Evolutionary conservation across 2,329 filamentous ascomycete species (phyloP).

Genomic region (Fusarium sp.): DNA sequence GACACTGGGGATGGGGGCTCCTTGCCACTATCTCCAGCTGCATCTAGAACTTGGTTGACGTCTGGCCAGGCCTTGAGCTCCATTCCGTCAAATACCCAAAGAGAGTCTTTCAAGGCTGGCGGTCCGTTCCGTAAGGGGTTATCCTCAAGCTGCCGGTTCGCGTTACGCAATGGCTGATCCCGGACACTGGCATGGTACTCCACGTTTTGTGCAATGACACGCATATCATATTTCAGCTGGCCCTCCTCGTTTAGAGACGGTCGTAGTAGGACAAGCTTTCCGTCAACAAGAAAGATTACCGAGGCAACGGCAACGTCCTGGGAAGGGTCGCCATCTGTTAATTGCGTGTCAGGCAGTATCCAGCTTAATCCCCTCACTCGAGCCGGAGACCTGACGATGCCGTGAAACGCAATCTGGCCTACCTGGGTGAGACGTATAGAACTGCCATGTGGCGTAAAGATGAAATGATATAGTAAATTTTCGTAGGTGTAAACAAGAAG

Average conservation of each 20-base stretch:
- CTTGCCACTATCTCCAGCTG: slow-evolving; percentile 72
- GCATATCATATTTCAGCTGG: slow-evolving; percentile 97
- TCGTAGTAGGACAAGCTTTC: slow-evolving; percentile 92
- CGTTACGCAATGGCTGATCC: slow-evolving; percentile 73
- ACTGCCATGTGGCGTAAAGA: slow-evolving; percentile 80
- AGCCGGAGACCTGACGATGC: slow-evolving; percentile 92
- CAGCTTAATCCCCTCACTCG: slow-evolving; percentile 94
- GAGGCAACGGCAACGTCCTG: slow-evolving; percentile 95
- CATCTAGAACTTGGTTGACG: slow-evolving; percentile 83
- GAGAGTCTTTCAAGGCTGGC: slow-evolving; percentile 79
- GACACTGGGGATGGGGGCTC: slow-evolving; percentile 81
- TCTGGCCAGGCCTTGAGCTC: slow-evolving; percentile 91
- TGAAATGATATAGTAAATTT: slow-evolving; percentile 94
- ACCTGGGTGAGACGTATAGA: slow-evolving; percentile 86
- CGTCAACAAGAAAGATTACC: slow-evolving; percentile 96
- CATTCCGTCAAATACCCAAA: slow-evolving; percentile 94
- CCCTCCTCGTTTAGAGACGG: slow-evolving; percentile 85
- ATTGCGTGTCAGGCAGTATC: slow-evolving; percentile 91
- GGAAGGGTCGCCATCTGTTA: slow-evolving; percentile 91
- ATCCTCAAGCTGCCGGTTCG: slow-evolving; percentile 47
- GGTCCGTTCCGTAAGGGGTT: slow-evolving; percentile 43
- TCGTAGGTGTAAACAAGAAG: slow-evolving; percentile 97
- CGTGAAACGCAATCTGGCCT: slow-evolving; percentile 97
- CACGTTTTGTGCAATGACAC: slow-evolving; percentile 93
- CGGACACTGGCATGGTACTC: slow-evolving; percentile 95